Conservation (phyloP, 163 green algal genomes). For the Coccomyxa subellipsoidea region DNA sequence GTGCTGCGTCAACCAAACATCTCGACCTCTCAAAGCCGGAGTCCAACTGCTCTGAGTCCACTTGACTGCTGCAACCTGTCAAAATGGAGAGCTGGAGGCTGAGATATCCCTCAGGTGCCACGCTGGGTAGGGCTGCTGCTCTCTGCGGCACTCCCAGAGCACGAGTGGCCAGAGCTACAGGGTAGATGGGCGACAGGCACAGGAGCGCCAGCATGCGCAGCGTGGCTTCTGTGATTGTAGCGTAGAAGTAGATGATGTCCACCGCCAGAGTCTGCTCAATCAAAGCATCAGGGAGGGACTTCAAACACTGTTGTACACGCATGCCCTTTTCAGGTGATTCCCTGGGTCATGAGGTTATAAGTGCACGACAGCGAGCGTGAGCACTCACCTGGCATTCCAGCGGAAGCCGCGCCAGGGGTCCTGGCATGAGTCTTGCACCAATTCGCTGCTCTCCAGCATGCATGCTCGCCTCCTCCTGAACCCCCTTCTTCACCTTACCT, state of each 20-base stretch:
- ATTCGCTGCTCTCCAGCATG: not conserved
- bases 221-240: not conserved
- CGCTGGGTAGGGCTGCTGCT: not conserved
- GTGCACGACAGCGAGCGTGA: not conserved
- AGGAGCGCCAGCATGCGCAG: conserved; percentile 18
- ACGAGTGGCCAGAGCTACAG: not conserved
- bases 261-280: not conserved
- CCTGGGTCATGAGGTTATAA: no score
- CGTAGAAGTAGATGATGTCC: conserved; percentile 2
- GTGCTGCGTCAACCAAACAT: not conserved
- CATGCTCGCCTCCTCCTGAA: not conserved
- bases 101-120: not conserved
- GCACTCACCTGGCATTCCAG: not conserved
- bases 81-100: not conserved
- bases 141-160: not conserved
- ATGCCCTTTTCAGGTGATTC: no score
- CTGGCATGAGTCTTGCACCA: not conserved
- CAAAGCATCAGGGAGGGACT: not conserved
- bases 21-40: not conserved
- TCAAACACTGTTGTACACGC: not conserved
- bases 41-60: not conserved
- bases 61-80: not conserved
- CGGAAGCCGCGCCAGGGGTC: not conserved
- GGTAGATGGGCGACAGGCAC: conserved; percentile 11
- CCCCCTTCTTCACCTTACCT: not conserved